Evolutionary conservation across 768 basidiomycete species (phyloP).

Genomic region (Tricholoma matsutake): DNA sequence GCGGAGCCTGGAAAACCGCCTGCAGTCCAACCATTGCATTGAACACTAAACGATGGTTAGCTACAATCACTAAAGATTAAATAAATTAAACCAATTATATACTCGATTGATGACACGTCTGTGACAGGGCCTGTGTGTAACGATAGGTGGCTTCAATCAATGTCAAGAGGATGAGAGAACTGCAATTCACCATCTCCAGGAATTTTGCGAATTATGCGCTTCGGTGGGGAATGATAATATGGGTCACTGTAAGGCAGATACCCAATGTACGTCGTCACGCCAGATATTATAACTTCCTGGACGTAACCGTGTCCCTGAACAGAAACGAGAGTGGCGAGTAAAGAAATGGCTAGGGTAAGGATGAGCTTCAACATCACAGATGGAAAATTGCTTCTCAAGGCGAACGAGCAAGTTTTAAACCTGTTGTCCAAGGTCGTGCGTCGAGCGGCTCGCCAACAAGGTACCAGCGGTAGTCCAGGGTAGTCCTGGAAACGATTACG

Average conservation of each 20-base stretch:
- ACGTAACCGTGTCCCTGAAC: slow-evolving; percentile 39
- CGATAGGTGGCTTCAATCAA: not conserved
- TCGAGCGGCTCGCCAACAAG: too few relatives aligned
- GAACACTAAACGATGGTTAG: slow-evolving; percentile 18
- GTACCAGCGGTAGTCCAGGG: too few relatives aligned
- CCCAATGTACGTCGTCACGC: slow-evolving; percentile 30
- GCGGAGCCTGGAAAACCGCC: slow-evolving; percentile 16
- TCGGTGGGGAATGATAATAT: slow-evolving; percentile 26
- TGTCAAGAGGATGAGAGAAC: not conserved
- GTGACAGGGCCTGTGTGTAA: not conserved
- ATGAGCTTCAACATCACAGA: slow-evolving; percentile 9
- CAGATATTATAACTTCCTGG: slow-evolving; percentile 33
- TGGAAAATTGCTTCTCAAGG: not conserved
- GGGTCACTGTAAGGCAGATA: slow-evolving; percentile 38
- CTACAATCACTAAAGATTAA: not conserved
- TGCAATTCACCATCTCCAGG: slow-evolving; percentile 27
- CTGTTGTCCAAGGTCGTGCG: too few relatives aligned
- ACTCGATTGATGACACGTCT: not conserved
- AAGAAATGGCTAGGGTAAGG: slow-evolving; percentile 5
- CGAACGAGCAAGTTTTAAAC: not conserved
- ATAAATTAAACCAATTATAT: not conserved
- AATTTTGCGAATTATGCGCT: slow-evolving; percentile 41
- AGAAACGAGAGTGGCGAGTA: slow-evolving; percentile 11
- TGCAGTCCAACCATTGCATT: slow-evolving; percentile 31
- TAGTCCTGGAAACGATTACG: too few relatives aligned